Percentiles rank a stretch among this genome's conserved stretches.
These are phyloP conservation scores for Tuber magnatum DNA, from an alignment of 495 filamentous ascomycete genomes.

Conservation along the genomic window DNA sequence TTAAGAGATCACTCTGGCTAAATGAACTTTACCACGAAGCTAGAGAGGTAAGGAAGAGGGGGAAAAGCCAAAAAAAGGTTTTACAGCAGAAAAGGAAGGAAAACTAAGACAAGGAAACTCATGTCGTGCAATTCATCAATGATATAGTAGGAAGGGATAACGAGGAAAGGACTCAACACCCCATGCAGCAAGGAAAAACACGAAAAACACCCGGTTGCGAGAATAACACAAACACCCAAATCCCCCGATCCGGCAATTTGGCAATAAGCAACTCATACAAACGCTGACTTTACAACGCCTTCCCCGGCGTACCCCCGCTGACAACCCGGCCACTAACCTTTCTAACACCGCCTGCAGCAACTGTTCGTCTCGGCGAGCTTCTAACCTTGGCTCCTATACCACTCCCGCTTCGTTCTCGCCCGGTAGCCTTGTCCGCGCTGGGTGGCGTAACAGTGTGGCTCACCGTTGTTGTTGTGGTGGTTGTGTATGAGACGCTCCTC, in stretches of 20 bases:
- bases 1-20: background rate
- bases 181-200: constrained; percentile 9
- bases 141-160: constrained; percentile 7
- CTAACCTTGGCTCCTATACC: constrained; percentile 68
- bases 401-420: constrained; percentile 49
- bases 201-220: constrained; percentile 30
- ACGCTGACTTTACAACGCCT: constrained; percentile 37
- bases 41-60: background rate
- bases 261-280: constrained; percentile 12
- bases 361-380: constrained; percentile 55
- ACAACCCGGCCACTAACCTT: constrained; percentile 93
- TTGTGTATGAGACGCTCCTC: constrained; percentile 53
- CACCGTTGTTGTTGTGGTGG: constrained; percentile 56
- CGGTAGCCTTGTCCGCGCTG: constrained; percentile 48
- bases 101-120: background rate
- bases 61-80: background rate
- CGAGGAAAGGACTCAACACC: constrained; percentile 8
- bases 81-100: constrained; percentile 2
- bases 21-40: background rate
- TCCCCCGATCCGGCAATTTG: constrained; percentile 9
- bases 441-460: constrained; percentile 48
- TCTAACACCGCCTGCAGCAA: constrained; percentile 61
- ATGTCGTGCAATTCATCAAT: constrained; percentile 7
- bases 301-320: constrained; percentile 52
- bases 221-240: background rate